Evolutionary conservation across 257 asterid species (phyloP).

Genomic region (Solanum bulbocastanum): DNA sequence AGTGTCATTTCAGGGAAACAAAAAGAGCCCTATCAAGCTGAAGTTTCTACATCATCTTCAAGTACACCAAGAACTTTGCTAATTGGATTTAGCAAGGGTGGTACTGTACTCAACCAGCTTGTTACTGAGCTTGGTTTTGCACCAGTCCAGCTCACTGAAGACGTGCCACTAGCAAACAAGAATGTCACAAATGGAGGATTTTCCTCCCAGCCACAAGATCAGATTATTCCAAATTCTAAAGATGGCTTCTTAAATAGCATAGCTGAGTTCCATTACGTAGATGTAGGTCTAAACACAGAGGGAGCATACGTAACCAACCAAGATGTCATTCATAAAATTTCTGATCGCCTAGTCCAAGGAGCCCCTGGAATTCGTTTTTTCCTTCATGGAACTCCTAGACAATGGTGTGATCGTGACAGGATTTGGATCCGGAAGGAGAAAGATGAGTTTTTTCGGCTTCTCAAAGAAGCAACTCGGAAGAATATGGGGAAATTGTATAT

Average conservation of each 20-base stretch:
- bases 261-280: slow-evolving; percentile 82
- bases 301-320: slow-evolving; percentile 74
- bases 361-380: slow-evolving; percentile 47
- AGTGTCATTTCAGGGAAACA: slow-evolving; percentile 29
- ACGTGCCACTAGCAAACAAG: slow-evolving; percentile 10
- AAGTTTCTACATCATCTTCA: slow-evolving; percentile 26
- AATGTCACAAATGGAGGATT: slow-evolving; percentile 18
- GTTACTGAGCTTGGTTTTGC: slow-evolving; percentile 55
- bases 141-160: slow-evolving; percentile 23
- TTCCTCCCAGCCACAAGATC: slow-evolving; percentile 21
- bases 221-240: slow-evolving; percentile 53
- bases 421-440: slow-evolving; percentile 71
- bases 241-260: slow-evolving; percentile 59
- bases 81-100: slow-evolving; percentile 96
- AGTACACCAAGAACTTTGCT: slow-evolving; percentile 54
- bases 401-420: slow-evolving; percentile 71
- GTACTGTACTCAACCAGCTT: slow-evolving; percentile 79
- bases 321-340: slow-evolving; percentile 45
- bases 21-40: slow-evolving; percentile 32
- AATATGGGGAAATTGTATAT: slow-evolving; percentile 49
- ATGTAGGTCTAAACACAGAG: slow-evolving; percentile 69
- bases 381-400: slow-evolving; percentile 94
- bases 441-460: slow-evolving; percentile 52
- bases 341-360: slow-evolving; percentile 34
- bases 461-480: slow-evolving; percentile 41